Evolutionary conservation across 495 filamentous ascomycete species (phyloP).

Genomic region (Thermochaetoides thermophila): DNA sequence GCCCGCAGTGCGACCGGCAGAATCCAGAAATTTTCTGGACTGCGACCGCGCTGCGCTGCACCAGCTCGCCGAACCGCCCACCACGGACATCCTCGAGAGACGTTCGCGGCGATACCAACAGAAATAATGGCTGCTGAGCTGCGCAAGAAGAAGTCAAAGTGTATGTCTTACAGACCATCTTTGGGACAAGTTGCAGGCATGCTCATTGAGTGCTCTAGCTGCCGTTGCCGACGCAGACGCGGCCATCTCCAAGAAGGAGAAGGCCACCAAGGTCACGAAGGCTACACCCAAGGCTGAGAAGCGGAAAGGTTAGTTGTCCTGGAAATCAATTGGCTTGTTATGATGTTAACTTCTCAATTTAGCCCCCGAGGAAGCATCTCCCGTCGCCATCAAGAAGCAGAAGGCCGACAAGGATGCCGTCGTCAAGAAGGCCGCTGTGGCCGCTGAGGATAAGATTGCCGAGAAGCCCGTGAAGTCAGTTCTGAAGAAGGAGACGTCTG

Average conservation of each 20-base stretch:
- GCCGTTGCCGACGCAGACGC: conserved; percentile 34
- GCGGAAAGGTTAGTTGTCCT: conserved; percentile 31
- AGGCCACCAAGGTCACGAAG: conserved; percentile 24
- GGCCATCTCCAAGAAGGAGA: conserved; percentile 44
- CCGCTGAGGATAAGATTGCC: conserved; percentile 9
- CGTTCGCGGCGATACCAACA: too few relatives aligned
- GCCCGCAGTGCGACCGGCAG: conserved; percentile 5
- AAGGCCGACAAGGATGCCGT: conserved; percentile 18
- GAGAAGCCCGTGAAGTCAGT: conserved; percentile 8
- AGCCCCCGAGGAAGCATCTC: conserved; percentile 30
- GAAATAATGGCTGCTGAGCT: conserved; percentile 51
- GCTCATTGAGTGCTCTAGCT: conserved; percentile 21
- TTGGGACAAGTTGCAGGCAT: too few relatives aligned
- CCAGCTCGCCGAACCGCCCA: conserved; percentile 1
- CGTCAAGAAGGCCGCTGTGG: conserved; percentile 7
- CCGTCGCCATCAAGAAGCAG: conserved; percentile 26
- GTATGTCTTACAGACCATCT: conserved; percentile 34
- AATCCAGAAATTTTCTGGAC: conserved; percentile 16
- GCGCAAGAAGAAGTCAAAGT: conserved; percentile 59
- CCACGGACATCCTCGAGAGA: not conserved
- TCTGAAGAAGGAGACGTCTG: conserved; percentile 15
- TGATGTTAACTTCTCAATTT: not conserved
- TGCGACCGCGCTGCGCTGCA: not conserved
- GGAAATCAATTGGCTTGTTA: not conserved
- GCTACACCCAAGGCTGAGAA: conserved; percentile 28